A percentile compares a stretch with the other conserved stretches of the same genome.
These are phyloP conservation scores for Salix koriyanagi DNA, from an alignment of 345 rosid species.

Conservation along the genomic window DNA sequence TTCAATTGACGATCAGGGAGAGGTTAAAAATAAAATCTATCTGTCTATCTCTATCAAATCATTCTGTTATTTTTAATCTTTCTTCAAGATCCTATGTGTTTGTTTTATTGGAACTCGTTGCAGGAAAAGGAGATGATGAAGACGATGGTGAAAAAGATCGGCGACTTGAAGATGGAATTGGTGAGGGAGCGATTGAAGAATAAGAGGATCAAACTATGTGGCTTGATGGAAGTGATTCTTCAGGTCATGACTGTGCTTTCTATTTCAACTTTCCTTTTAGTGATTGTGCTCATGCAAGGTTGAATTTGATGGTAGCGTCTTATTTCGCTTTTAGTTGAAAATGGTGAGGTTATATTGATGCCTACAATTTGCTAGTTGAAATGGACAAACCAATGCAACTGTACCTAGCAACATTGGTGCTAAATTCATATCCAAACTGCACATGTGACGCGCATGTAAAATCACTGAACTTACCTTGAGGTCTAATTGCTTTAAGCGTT, in stretches of 20 bases:
- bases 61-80: neutral
- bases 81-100: neutral
- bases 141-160: slow-evolving; percentile 16
- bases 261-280: slow-evolving; percentile 13
- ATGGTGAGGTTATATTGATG: too few species aligned
- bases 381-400: too few species aligned
- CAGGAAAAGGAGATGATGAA: slow-evolving; percentile 21
- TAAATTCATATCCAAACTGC: too few species aligned
- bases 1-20: slow-evolving; percentile 1
- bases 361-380: too few species aligned
- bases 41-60: neutral
- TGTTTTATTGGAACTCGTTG: neutral
- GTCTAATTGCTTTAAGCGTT: too few species aligned
- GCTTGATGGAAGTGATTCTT: slow-evolving; percentile 25
- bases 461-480: too few species aligned
- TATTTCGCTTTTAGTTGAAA: too few species aligned
- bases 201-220: slow-evolving; percentile 22
- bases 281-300: neutral
- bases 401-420: too few species aligned
- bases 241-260: slow-evolving; percentile 15
- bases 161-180: slow-evolving; percentile 21
- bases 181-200: slow-evolving; percentile 27
- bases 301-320: neutral
- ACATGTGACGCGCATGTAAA: too few species aligned
- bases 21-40: neutral